phyloP scores from a whole-genome alignment of 495 filamentous ascomycete species.

The Xylaria bambusicola region DNA sequence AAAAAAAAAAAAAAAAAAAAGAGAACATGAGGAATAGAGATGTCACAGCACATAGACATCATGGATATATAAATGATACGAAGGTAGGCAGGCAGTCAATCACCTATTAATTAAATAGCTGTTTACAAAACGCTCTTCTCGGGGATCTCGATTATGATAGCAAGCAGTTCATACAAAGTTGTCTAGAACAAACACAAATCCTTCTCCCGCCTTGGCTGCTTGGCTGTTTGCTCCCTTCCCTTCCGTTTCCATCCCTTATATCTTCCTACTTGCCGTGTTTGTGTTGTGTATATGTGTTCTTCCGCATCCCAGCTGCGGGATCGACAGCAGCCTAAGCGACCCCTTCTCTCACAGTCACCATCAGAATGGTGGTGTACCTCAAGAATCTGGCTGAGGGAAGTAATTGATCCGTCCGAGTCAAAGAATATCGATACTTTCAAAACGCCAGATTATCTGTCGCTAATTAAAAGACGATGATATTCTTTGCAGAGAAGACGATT shows the following conservation, averaged over 20 bases:
- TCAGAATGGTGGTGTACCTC: not conserved
- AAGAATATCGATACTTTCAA: not conserved
- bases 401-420: too few relatives aligned
- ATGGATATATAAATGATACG: not conserved
- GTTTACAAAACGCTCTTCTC: constrained; percentile 8
- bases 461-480: constrained; percentile 7
- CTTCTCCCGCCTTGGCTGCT: not conserved
- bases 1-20: too few relatives aligned
- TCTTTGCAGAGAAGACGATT: not conserved
- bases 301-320: constrained; percentile 21
- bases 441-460: constrained; percentile 3
- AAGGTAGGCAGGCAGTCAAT: not conserved
- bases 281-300: too few relatives aligned
- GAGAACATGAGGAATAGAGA: too few relatives aligned
- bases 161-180: constrained; percentile 17
- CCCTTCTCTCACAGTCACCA: not conserved
- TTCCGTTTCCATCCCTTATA: too few relatives aligned
- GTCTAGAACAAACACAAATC: not conserved
- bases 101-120: constrained; percentile 1
- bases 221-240: too few relatives aligned
- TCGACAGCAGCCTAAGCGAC: not conserved
- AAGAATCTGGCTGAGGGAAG: too few relatives aligned
- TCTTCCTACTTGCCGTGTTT: too few relatives aligned
- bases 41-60: not conserved
- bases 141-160: constrained; percentile 13